Conservation (phyloP, 345 rosid species). For the Dimocarpus longan region DNA sequence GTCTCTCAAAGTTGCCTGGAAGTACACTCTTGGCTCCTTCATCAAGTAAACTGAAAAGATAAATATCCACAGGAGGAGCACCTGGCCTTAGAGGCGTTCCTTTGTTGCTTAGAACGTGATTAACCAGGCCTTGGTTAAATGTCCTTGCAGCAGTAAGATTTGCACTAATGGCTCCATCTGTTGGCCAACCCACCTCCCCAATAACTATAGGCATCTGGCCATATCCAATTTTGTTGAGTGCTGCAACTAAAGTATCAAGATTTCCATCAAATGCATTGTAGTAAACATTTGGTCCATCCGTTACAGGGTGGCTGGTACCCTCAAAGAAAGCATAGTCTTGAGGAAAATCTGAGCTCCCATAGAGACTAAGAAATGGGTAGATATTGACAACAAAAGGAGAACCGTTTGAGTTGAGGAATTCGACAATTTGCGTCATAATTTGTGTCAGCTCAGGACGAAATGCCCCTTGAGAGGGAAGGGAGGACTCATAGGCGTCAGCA, state of each 20-base stretch:
- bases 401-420: constrained; percentile 84
- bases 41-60: constrained; percentile 86
- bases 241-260: constrained; percentile 85
- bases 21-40: constrained; percentile 85
- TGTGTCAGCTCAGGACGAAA: constrained; percentile 85
- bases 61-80: constrained; percentile 73
- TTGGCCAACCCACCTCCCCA: constrained; percentile 98
- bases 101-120: constrained; percentile 64
- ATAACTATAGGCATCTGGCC: constrained; percentile 88
- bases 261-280: constrained; percentile 93
- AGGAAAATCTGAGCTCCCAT: constrained; percentile 87
- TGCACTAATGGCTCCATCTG: constrained; percentile 81
- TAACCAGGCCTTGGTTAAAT: constrained; percentile 87
- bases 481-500: constrained; percentile 89
- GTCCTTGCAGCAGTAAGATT: constrained; percentile 81
- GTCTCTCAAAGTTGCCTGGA: constrained; percentile 95
- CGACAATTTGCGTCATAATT: constrained; percentile 79
- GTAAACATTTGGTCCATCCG: constrained; percentile 80
- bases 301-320: constrained; percentile 81
- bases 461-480: constrained; percentile 86
- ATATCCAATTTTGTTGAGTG: constrained; percentile 80
- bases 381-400: constrained; percentile 91
- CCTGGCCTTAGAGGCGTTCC: constrained; percentile 95
- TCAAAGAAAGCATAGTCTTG: constrained; percentile 91
- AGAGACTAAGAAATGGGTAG: constrained; percentile 94